Conservation (phyloP, 371 early-diverging fungal genomes). For the Lichtheimia ornata region DNA sequence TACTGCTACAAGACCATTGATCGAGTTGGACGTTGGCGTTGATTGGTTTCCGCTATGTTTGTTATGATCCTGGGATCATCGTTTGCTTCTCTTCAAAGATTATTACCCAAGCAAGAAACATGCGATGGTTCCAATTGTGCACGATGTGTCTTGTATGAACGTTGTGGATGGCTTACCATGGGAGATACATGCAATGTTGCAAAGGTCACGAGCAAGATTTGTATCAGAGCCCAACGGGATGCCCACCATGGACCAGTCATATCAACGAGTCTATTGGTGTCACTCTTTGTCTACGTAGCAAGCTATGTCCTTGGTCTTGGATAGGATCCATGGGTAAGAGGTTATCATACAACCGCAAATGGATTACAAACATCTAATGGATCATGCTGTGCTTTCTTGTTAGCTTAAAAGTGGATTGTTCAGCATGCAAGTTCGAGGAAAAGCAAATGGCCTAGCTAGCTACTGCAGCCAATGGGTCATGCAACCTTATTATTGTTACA, state of each 20-base stretch:
- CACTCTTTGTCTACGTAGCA: constrained; percentile 60
- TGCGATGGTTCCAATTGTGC: constrained; percentile 60
- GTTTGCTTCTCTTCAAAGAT: constrained; percentile 59
- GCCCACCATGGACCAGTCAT: constrained; percentile 35
- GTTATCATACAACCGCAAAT: no score
- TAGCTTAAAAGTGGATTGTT: constrained; percentile 69
- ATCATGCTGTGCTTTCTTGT: background rate
- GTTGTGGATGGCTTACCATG: constrained; percentile 52
- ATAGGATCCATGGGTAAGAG: constrained; percentile 52
- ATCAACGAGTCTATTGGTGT: constrained; percentile 30
- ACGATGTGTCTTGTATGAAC: constrained; percentile 65
- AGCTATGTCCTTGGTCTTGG: constrained; percentile 70
- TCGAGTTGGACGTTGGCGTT: constrained; percentile 57
- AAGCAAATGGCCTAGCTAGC: constrained; percentile 59
- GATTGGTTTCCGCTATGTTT: constrained; percentile 59
- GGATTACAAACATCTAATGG: background rate
- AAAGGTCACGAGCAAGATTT: constrained; percentile 20
- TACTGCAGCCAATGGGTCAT: constrained; percentile 65
- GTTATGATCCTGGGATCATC: constrained; percentile 60
- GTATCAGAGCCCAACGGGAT: constrained; percentile 34
- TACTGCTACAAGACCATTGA: constrained; percentile 55
- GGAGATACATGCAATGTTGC: constrained; percentile 26
- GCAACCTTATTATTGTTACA: constrained; percentile 60
- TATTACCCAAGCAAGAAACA: constrained; percentile 45
- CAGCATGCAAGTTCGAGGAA: constrained; percentile 58